Percentiles rank a stretch among this genome's conserved stretches.
Evolutionary conservation across 2,329 filamentous ascomycete genomes (phyloP).

Genomic region (Sphaerulina vaccinii): DNA sequence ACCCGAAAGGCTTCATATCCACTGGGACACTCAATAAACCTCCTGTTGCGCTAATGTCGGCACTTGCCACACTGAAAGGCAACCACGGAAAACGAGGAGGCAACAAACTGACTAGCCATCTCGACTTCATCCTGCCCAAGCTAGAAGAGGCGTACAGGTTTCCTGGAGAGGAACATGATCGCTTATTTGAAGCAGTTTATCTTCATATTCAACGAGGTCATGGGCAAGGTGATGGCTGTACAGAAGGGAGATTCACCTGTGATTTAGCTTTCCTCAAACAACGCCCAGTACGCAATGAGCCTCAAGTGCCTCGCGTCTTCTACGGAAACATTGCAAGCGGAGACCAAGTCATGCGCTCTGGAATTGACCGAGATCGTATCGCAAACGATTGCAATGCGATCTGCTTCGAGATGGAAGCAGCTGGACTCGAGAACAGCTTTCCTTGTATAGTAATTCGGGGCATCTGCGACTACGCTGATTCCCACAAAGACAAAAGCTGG

Average conservation of each 20-base stretch:
- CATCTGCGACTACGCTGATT: slow-evolving; percentile 31
- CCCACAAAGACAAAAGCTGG: slow-evolving; percentile 31
- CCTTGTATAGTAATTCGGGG: slow-evolving; percentile 29
- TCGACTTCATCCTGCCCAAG: not conserved
- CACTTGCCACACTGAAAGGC: slow-evolving; percentile 2
- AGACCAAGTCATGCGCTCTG: slow-evolving; percentile 26
- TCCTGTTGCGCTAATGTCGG: slow-evolving; percentile 4
- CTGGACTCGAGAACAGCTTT: slow-evolving; percentile 28
- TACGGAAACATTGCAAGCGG: slow-evolving; percentile 31
- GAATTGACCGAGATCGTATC: slow-evolving; percentile 2
- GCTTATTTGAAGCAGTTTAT: too few species aligned
- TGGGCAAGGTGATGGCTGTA: too few species aligned
- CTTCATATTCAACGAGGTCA: too few species aligned
- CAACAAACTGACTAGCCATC: not conserved
- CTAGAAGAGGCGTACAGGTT: too few species aligned
- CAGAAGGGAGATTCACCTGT: not conserved
- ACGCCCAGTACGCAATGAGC: not conserved
- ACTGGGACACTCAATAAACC: slow-evolving; percentile 8
- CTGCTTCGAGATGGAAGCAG: slow-evolving; percentile 33
- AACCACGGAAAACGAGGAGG: not conserved
- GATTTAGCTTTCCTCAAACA: not conserved
- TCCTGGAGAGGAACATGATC: too few species aligned
- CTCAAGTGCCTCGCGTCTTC: slow-evolving; percentile 16
- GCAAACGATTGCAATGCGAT: slow-evolving; percentile 9
- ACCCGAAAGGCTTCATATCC: slow-evolving; percentile 1